Evolutionary conservation across 2,329 filamentous ascomycete species (phyloP), one percentile per base, ranked within the genome.

Genomic region (Hypomyces perniciosus): DNA sequence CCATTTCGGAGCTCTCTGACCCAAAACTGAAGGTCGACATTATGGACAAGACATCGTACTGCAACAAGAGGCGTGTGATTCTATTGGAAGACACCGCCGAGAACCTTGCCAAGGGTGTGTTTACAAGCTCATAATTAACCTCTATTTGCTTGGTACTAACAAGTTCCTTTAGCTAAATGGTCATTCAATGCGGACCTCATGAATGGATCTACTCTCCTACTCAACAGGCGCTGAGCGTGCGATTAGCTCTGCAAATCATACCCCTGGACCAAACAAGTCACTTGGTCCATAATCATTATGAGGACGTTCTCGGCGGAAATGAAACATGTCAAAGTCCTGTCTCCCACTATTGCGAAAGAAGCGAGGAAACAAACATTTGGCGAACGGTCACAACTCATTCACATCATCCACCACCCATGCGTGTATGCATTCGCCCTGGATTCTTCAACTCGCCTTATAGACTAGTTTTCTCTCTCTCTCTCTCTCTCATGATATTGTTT

Each of bases 21-120:
- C 67, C 90, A n/a, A 96, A 96, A 69, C 76, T 96, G 53, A 97
- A 96, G 73, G 90, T 96, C 6, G 92, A 96, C 58, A 99, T 99
- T 64, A 88, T 99, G 83, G 92, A 99, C 69, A 97, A 96, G 78
- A 99, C 92, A 4, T 83, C 90, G 0, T 99, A 99, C 68, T 99
- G 95, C 73, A 96, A 88, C 68, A 92, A 93, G 69, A 81, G 93
- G 48, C 81, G 93, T 41, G 79, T 96, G 27, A 96, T 97, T 57
- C 68, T 99, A 8, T 76, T 99, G 20, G 89, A 90, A 50, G 90
- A 96, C 61, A 97, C 93, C 2, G 93, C 93, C 1, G 87, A 96
- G 58, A 96, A 95, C 61, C 74, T 99, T 47, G 90, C 88, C 60
- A 84, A 88, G 65, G 87, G 92, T 93, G 77, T 35, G 56, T 51